phyloP scores from a whole-genome alignment of 31 red algal species.

The Porphyra umbilicalis region DNA sequence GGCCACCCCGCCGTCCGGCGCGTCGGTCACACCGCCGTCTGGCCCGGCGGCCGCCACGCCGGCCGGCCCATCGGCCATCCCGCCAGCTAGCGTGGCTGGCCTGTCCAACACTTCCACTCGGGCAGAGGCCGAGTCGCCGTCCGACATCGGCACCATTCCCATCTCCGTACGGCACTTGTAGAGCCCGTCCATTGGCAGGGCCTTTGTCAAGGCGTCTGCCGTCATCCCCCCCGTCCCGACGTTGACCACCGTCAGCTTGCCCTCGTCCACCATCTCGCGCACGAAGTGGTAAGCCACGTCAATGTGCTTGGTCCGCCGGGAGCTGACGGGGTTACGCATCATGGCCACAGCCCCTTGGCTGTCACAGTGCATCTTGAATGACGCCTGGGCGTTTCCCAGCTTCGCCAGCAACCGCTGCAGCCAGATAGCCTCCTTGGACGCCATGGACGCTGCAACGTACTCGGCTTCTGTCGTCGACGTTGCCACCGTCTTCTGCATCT shows the following conservation, averaged over 20 bases:
- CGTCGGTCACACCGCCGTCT: too few relatives aligned
- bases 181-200: conserved; percentile 11
- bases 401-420: neutral
- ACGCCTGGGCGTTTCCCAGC: neutral
- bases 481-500: conserved; percentile 9
- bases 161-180: conserved; percentile 8
- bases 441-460: conserved; percentile 14
- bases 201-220: conserved; percentile 18
- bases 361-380: conserved; percentile 1
- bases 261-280: neutral
- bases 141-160: neutral
- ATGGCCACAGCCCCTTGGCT: too few relatives aligned
- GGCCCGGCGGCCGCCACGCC: too few relatives aligned
- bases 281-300: conserved; percentile 1
- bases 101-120: too few relatives aligned
- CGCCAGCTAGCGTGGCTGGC: too few relatives aligned
- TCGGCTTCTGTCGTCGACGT: conserved; percentile 13
- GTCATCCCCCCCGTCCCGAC: neutral
- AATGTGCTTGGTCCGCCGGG: conserved; percentile 6
- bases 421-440: conserved; percentile 18
- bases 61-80: too few relatives aligned
- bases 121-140: too few relatives aligned
- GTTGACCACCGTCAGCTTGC: neutral
- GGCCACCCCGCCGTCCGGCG: too few relatives aligned
- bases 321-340: conserved; percentile 7